phyloP scores from a whole-genome alignment of 2,329 filamentous ascomycete genomes.

The Penicillium sp. region DNA sequence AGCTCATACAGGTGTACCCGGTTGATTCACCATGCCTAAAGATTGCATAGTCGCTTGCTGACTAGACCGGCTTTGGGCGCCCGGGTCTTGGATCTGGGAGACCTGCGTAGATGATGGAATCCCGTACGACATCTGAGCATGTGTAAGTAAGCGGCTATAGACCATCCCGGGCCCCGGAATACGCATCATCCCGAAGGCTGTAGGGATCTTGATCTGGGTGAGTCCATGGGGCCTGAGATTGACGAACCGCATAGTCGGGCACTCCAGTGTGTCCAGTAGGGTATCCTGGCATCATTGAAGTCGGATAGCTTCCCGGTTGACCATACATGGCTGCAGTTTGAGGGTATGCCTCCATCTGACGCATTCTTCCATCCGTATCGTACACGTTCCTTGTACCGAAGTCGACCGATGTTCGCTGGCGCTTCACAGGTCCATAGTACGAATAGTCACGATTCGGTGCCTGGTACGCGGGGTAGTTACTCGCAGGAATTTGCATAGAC shows the following conservation, averaged over 20 bases:
- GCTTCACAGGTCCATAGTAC: conserved; percentile 44
- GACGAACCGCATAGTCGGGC: conserved; percentile 44
- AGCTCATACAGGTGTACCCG: conserved; percentile 44
- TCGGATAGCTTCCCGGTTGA: conserved; percentile 39
- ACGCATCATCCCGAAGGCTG: conserved; percentile 18
- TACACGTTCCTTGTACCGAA: conserved; percentile 42
- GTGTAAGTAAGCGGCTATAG: conserved; percentile 26
- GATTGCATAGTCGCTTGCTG: conserved; percentile 45
- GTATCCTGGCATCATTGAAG: conserved; percentile 41
- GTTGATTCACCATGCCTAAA: conserved; percentile 42
- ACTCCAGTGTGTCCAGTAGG: conserved; percentile 40
- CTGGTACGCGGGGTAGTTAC: conserved; percentile 40
- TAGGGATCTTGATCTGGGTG: conserved; percentile 10
- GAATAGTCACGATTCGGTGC: conserved; percentile 39
- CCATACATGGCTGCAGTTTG: conserved; percentile 40
- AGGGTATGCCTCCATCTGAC: conserved; percentile 43
- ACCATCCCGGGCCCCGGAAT: conserved; percentile 12
- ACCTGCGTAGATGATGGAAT: conserved; percentile 39
- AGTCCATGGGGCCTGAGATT: conserved; percentile 17
- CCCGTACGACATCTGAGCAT: conserved; percentile 40
- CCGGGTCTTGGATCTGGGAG: conserved; percentile 42
- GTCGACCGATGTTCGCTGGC: conserved; percentile 46
- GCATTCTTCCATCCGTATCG: conserved; percentile 43
- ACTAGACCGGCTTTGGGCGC: conserved; percentile 36
- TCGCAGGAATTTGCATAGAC: conserved; percentile 40